These are phyloP conservation scores for Fallopia convolvulus DNA, from an alignment of 148 eudicot genomes.

Conservation along the genomic window DNA sequence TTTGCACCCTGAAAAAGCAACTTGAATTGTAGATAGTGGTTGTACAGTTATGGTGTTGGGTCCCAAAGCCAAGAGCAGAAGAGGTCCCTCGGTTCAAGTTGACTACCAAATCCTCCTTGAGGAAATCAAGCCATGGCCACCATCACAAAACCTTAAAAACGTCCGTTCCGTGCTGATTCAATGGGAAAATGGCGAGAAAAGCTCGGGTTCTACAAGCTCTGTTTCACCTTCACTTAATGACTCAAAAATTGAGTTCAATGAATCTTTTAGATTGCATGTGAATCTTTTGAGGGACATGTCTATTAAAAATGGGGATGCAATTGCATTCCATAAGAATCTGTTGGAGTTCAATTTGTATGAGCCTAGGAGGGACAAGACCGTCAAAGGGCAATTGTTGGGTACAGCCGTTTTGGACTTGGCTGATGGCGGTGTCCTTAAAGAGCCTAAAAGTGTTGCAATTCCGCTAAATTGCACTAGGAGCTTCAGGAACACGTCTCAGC, in stretches of 20 bases:
- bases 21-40: slow-evolving; percentile 4
- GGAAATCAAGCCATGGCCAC: slow-evolving; percentile 98
- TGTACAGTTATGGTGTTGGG: slow-evolving; percentile 54
- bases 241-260: slow-evolving; percentile 76
- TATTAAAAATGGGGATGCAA: slow-evolving; percentile 44
- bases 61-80: slow-evolving; percentile 48
- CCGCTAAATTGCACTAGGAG: slow-evolving; percentile 72
- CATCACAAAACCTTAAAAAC: slow-evolving; percentile 68
- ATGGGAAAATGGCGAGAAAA: slow-evolving; percentile 74
- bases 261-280: slow-evolving; percentile 56
- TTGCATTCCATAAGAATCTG: slow-evolving; percentile 56
- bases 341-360: slow-evolving; percentile 86
- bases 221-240: slow-evolving; percentile 61
- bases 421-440: slow-evolving; percentile 58
- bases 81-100: slow-evolving; percentile 53
- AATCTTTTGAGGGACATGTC: slow-evolving; percentile 48
- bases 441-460: slow-evolving; percentile 27
- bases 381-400: slow-evolving; percentile 71
- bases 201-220: slow-evolving; percentile 55
- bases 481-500: slow-evolving; percentile 60
- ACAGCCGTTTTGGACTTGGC: slow-evolving; percentile 74
- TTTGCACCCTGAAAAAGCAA: not conserved
- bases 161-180: slow-evolving; percentile 67
- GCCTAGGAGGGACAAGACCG: slow-evolving; percentile 66
- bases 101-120: slow-evolving; percentile 57